These are phyloP conservation scores for Diaporthe nobilis DNA, from an alignment of 2,329 filamentous ascomycete genomes.

Conservation along the genomic window DNA sequence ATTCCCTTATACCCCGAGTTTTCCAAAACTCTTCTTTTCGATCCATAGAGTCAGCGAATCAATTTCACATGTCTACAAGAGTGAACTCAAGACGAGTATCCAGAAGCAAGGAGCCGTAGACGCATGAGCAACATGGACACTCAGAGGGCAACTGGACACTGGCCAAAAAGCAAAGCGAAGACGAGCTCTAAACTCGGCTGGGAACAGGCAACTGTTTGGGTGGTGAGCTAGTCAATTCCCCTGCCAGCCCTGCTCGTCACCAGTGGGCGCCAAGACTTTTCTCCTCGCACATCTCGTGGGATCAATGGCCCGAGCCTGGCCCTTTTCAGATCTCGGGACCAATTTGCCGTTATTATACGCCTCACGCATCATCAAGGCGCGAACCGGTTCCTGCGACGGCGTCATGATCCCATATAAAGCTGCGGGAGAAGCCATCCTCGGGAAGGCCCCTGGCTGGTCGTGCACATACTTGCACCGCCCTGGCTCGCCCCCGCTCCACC, in stretches of 20 bases:
- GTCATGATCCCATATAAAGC: constrained; percentile 12
- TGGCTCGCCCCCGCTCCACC: background rate
- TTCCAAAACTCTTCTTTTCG: constrained; percentile 19
- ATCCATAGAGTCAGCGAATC: constrained; percentile 31
- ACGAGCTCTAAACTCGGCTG: background rate
- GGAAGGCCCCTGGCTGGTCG: background rate
- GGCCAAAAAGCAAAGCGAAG: background rate
- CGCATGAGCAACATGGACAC: background rate
- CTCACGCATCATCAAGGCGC: constrained; percentile 4
- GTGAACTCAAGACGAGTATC: background rate
- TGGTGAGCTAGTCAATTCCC: constrained; percentile 3
- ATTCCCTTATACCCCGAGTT: constrained; percentile 35
- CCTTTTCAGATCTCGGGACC: constrained; percentile 2
- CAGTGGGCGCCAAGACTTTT: constrained; percentile 8
- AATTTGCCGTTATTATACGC: constrained; percentile 8
- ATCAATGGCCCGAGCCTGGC: constrained; percentile 28
- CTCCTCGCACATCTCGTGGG: constrained; percentile 21
- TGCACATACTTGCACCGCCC: background rate
- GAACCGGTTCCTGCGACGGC: background rate
- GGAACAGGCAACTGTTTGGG: constrained; percentile 3
- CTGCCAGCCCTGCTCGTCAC: constrained; percentile 12
- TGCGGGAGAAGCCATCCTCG: background rate
- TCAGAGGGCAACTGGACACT: too few species aligned
- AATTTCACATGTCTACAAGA: background rate
- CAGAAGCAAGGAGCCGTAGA: background rate